Base-by-base conservation (phyloP, 441 rosid genomes). In the Adansonia rubrostipa region DNA sequence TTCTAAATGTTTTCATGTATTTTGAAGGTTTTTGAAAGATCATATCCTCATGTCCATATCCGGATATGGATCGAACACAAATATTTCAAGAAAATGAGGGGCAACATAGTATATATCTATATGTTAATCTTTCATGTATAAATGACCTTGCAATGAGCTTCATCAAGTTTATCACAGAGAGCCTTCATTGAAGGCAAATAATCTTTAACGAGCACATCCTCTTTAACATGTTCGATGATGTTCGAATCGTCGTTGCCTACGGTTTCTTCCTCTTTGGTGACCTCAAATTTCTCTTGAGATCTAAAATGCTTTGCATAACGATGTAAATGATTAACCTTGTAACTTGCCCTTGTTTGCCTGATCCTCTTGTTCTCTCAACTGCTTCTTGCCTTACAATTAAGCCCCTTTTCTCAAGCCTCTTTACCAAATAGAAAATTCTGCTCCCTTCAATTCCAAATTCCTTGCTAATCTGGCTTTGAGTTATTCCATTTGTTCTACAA, bases 281-380 rank as follows among this genome's bases (percentile, higher is more conserved):
- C 87, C 82, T 92, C 99, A 78, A 89, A 80, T 79, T 86, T 89
- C 83, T 96, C 94, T 71, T 91, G 96, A 54, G 87, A 86, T 33
- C 91, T 88, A 79, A 94, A 86, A 81, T 90, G 92, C 85, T 89
- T 92, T 13, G 97, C 97, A 67, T 89, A 92, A 28, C 96, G 93
- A 54, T 82, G 74, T 74, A 94, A 86, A 86, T 87, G 91, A 94
- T 80, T 82, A 92, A 82, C 73, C 88, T 94, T 42, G 94, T 87
- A 20, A 77, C 75, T 72, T 85, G 96, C 53, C 93, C 96, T 80
- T 83, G 92, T 77, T 80, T 77, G 53, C 77, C 77, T 73, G 88
- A 76, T 75, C 91, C 94, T 79, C 85, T 96, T 6, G 87, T 91
- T 83, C 89, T 92, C 84, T 91, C 87, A 74, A 87, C 83, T 5